These are phyloP conservation scores for Pelargonium fulgidum DNA, from an alignment of 441 rosid species.

Conservation along the genomic window DNA sequence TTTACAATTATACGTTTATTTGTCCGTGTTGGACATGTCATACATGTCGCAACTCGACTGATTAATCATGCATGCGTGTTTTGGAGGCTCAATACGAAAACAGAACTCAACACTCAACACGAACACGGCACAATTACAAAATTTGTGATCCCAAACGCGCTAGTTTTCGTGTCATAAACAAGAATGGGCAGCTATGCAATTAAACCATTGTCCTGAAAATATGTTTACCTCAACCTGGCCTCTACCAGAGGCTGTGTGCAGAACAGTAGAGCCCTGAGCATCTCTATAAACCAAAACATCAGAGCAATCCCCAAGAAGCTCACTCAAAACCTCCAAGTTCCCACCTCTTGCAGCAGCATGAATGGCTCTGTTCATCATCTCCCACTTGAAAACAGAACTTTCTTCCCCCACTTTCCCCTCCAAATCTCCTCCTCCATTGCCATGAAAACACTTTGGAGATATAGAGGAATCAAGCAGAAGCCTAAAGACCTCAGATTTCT, in stretches of 20 bases:
- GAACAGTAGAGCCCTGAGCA: conserved; percentile 55
- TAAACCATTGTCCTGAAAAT: not conserved
- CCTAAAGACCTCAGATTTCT: conserved; percentile 54
- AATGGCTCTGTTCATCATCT: conserved; percentile 75
- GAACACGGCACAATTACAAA: not conserved
- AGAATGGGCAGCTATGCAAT: not conserved
- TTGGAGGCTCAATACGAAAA: no score
- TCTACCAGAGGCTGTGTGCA: conserved; percentile 82
- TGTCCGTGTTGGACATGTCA: no score
- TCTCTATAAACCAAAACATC: conserved; percentile 48
- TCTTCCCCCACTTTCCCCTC: conserved; percentile 33
- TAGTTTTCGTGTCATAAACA: not conserved
- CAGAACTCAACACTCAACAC: no score
- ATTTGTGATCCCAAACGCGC: not conserved
- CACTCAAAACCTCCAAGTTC: conserved; percentile 59
- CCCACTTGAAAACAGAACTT: conserved; percentile 42
- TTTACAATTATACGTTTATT: no score
- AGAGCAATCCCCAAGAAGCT: conserved; percentile 33
- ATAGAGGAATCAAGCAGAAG: conserved; percentile 43
- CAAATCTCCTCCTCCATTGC: conserved; percentile 27
- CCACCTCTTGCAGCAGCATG: conserved; percentile 93
- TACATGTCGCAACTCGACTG: no score
- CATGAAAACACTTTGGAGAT: conserved; percentile 23
- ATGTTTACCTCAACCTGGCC: conserved; percentile 65
- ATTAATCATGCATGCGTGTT: no score